Conservation (phyloP, 805 yeast species). For the Kluyveromyces starmeri region DNA sequence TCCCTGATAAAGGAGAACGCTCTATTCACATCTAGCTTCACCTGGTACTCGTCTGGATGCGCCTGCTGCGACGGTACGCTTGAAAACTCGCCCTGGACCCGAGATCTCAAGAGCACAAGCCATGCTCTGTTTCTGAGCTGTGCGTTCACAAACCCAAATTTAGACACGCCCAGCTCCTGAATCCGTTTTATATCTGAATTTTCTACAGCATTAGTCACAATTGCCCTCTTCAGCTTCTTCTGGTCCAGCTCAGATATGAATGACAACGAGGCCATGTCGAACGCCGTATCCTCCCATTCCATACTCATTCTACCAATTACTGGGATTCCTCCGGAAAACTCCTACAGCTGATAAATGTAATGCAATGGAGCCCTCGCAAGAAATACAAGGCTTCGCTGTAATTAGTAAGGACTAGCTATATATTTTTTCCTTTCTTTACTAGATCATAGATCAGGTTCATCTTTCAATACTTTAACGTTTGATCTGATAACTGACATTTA, state of each 20-base stretch:
- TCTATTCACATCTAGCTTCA: constrained; percentile 66
- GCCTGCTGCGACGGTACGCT: constrained; percentile 1
- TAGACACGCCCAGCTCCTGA: constrained; percentile 15
- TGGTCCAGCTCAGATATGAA: constrained; percentile 4
- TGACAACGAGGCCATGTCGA: constrained; percentile 4
- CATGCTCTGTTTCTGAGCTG: constrained; percentile 16
- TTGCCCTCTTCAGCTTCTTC: constrained; percentile 3
- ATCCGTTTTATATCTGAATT: constrained; percentile 11
- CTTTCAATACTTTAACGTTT: too few species aligned
- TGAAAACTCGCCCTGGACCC: constrained; percentile 1
- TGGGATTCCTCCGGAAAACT: too few species aligned
- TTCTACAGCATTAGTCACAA: constrained; percentile 10
- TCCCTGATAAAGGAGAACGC: constrained; percentile 39
- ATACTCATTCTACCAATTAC: not conserved
- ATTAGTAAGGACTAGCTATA: too few species aligned
- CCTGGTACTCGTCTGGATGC: constrained; percentile 74
- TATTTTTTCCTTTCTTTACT: too few species aligned
- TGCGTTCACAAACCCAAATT: constrained; percentile 20
- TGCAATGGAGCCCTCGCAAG: too few species aligned
- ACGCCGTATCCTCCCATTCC: constrained; percentile 5
- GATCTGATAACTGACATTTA: too few species aligned
- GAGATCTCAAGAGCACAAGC: constrained; percentile 23
- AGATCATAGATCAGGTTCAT: too few species aligned
- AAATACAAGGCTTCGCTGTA: too few species aligned
- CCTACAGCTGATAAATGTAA: too few species aligned